Percentiles rank a stretch among this genome's conserved stretches.
phyloP scores from a whole-genome alignment of 768 basidiomycete genomes.

The Rhizopogon vulgaris region DNA sequence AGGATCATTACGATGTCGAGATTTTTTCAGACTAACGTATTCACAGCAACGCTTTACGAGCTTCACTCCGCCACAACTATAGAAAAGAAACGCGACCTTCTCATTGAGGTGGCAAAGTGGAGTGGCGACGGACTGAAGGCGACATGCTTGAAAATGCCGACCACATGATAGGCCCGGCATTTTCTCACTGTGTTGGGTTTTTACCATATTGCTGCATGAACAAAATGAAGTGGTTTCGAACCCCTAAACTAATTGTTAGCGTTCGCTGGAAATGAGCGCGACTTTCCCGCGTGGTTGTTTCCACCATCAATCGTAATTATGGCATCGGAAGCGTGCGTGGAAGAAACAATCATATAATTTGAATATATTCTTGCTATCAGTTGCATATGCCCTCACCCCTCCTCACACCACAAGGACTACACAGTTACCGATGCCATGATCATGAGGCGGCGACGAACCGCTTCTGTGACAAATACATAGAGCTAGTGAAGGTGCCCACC shows the following conservation, averaged over 20 bases:
- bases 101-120: constrained; percentile 78
- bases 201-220: background rate
- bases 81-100: constrained; percentile 70
- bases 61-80: constrained; percentile 65
- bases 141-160: constrained; percentile 74
- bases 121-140: constrained; percentile 78
- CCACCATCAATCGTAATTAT: background rate
- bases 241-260: background rate
- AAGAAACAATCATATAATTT: background rate
- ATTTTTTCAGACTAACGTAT: background rate
- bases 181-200: background rate
- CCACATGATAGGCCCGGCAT: constrained; percentile 9
- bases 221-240: background rate
- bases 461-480: too few relatives aligned
- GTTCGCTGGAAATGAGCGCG: background rate
- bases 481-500: too few relatives aligned
- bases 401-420: too few relatives aligned
- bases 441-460: too few relatives aligned
- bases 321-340: background rate
- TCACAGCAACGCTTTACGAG: constrained; percentile 75
- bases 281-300: background rate
- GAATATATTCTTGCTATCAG: background rate
- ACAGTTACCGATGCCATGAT: too few relatives aligned
- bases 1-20: background rate
- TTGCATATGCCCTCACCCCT: background rate